Percentiles rank a stretch among this genome's conserved stretches.
Conservation (phyloP, 768 basidiomycete species). For the Suillus plorans region DNA sequence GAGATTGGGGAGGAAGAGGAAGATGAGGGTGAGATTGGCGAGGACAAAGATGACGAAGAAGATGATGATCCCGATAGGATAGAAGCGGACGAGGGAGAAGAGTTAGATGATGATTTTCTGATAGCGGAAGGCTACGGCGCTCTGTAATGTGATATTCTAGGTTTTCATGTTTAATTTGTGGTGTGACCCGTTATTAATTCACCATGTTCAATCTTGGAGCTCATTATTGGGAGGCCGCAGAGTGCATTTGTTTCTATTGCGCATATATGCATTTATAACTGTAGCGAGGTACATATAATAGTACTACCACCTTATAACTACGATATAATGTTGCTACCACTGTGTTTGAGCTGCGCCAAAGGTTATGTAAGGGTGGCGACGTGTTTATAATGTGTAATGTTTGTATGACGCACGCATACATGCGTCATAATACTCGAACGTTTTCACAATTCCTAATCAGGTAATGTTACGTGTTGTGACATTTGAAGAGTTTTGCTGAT, state of each 20-base stretch:
- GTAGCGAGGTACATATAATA: background rate
- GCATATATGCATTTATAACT: too few species aligned
- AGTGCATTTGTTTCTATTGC: too few species aligned
- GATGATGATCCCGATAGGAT: background rate
- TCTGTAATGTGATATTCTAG: background rate
- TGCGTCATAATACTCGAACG: too few species aligned
- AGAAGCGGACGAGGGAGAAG: background rate
- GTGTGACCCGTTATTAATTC: too few species aligned
- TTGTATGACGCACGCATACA: too few species aligned
- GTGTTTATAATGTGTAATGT: background rate
- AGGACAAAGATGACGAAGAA: too few species aligned
- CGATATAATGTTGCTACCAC: background rate
- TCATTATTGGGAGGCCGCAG: too few species aligned
- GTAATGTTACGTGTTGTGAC: background rate
- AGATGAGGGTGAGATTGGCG: too few species aligned
- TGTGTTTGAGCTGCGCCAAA: background rate
- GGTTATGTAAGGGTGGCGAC: background rate
- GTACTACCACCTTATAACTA: background rate
- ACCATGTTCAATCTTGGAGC: too few species aligned
- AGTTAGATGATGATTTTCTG: slow-evolving; percentile 5
- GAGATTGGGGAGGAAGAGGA: too few species aligned
- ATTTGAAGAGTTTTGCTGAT: background rate
- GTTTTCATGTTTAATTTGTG: too few species aligned
- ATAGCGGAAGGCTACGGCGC: background rate
- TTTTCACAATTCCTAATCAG: background rate